Base-by-base conservation (phyloP, 2,329 filamentous ascomycete species). In the Aspergillus unguis region DNA sequence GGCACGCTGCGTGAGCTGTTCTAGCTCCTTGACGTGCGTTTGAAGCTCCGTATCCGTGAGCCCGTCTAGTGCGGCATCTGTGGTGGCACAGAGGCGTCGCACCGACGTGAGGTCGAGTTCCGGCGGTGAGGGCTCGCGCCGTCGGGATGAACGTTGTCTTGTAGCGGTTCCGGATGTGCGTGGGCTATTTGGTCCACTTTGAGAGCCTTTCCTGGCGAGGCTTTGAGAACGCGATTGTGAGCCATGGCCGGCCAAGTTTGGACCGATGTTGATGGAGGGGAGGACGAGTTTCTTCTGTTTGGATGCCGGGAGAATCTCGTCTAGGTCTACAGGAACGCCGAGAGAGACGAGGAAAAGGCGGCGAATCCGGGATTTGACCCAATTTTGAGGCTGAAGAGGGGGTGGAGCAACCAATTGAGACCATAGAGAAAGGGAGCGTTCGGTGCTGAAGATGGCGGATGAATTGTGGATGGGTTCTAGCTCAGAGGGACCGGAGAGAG, bases 251-350 rank as follows among this genome's bases (percentile, higher is more conserved):
- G 81, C 84, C 10, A 75, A 32, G 77, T 79, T 27, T 76, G 86
- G 57, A 68, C 74, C 48, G 70, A 80, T 45, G 74, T 80, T 68
- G 60, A 94, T 85, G 5, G 92, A 96, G 0, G 94, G 94, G 1
- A 99, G 81, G 4, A 99, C 82, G 17, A 99, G 85, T 69, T 97
- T 97, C 80, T 97, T 97, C 71, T 99, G 94, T 72, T 97, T 97
- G 9, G 90, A 95, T 0, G 92, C 92, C 0, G 94, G 94, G 6
- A 99, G 82, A 50, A 99, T 97, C 75, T 99, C 94, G 71, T 99
- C 94, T 0, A 99, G 80, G 65, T 99, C 94, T 41, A 99, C 90
- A 1, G 94, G 94, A 0, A 99, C 94, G 17, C 94, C 94, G 0
- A 99, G 83, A 1, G 92, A 96, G 49, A 99, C 92, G 38, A 99